Base-by-base conservation (phyloP, 2,329 filamentous ascomycete species). In the Fusarium pseudoanthophilum region DNA sequence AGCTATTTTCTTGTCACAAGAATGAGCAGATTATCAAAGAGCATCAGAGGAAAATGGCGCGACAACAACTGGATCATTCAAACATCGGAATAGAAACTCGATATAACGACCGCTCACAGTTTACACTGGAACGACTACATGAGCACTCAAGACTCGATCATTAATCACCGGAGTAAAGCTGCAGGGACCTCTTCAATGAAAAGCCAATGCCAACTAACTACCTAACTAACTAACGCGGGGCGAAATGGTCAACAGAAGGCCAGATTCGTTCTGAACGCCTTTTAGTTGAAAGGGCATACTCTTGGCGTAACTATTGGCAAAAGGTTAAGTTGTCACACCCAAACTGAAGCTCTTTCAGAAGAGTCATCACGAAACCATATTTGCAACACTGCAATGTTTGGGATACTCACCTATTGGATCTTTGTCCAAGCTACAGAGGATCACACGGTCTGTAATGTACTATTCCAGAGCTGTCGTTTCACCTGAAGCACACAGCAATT, bases 401-500 rank as follows among this genome's bases (percentile, higher is more conserved):
- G 52, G 28, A 28, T 46, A 21, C 14, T 32, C n/a, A 58, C 11
- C 24, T 11, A 53, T 46, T 20, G 28, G 26, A 32, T 32, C 21
- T 43, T 37, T 49, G 48, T 37, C 43, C 24, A 52, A 30, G 18
- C 26, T 26, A 42, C 51, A 52, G 15, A 26, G 36, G 26, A 60
- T 58, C 62, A 40, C 24, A 60, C 51, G 20, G 46, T 51, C 34
- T 45, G 21, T 40, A 28, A 40, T 71, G 71, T 37, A 55, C 56
- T 32, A 48, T 71, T 45, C 53, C 52, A 59, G 63, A 62, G 61
- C 66, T 53, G 66, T 34, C 14, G 75, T 77, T 77, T 77, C 75
- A 77, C 60, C 49, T 69, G 53, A 52, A 64, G 64, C 58, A 67
- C 53, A 48, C 59, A 63, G 58, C 60, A 67, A 52, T 68, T 60